These are phyloP conservation scores for Phellopilus nigrolimitatus DNA, from an alignment of 1,284 basidiomycete species.

Conservation along the genomic window DNA sequence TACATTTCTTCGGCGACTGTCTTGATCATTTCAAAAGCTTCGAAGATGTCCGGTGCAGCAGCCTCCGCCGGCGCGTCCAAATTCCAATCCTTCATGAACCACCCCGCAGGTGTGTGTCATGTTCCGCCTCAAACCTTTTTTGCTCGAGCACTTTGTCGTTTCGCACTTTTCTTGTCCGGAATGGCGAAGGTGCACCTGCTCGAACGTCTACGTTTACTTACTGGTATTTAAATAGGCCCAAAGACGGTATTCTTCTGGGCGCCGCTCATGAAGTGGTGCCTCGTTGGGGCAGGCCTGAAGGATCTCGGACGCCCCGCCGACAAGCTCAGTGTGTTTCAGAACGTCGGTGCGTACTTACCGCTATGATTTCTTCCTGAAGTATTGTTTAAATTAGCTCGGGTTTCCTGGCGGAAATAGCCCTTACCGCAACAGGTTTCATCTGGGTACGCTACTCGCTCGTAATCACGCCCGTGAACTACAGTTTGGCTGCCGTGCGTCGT, in stretches of 20 bases:
- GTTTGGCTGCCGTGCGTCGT: constrained; percentile 79
- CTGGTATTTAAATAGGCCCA: constrained; percentile 50
- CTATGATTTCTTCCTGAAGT: neutral
- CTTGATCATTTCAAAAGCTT: neutral
- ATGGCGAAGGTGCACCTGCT: neutral
- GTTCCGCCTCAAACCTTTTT: neutral
- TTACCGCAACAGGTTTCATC: constrained; percentile 92
- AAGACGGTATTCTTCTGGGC: constrained; percentile 99
- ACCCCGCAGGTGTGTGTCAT: constrained; percentile 66
- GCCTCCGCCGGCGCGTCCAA: constrained; percentile 73
- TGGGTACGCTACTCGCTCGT: constrained; percentile 98
- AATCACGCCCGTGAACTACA: constrained; percentile 96
- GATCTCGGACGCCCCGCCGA: constrained; percentile 90
- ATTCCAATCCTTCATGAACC: constrained; percentile 85
- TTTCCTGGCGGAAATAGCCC: too few relatives aligned
- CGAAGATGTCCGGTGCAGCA: constrained; percentile 76
- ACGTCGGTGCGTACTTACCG: constrained; percentile 62
- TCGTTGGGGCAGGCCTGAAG: constrained; percentile 93
- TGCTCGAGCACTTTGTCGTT: neutral
- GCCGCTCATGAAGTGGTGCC: constrained; percentile 94
- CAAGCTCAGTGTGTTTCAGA: constrained; percentile 93
- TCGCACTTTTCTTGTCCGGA: constrained; percentile 13
- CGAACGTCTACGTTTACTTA: neutral
- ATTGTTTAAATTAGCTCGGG: too few relatives aligned
- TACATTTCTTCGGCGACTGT: neutral